Evolutionary conservation across 2,329 filamentous ascomycete species (phyloP).

Genomic region (Alternaria angustiovoidea): DNA sequence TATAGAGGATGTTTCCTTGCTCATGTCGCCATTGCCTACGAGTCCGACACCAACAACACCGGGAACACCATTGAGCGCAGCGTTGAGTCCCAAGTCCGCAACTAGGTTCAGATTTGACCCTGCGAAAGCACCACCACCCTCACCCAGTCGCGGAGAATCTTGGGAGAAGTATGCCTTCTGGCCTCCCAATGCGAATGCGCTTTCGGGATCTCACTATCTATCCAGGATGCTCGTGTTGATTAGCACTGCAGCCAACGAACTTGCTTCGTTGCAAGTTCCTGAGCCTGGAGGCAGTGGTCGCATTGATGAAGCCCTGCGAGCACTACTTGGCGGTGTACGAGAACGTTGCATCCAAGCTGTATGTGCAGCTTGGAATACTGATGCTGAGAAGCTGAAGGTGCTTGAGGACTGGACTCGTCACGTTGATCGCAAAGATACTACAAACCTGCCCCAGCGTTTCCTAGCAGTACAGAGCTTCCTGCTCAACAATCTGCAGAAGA

Average conservation of each 20-base stretch:
- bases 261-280: conserved; percentile 77
- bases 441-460: conserved; percentile 88
- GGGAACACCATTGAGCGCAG: conserved; percentile 61
- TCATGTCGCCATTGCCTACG: conserved; percentile 81
- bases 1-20: conserved; percentile 85
- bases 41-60: conserved; percentile 71
- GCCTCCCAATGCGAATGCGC: conserved; percentile 90
- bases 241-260: conserved; percentile 85
- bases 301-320: conserved; percentile 73
- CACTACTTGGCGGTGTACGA: conserved; percentile 77
- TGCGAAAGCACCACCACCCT: conserved; percentile 78
- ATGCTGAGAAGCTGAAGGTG: conserved; percentile 90
- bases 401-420: conserved; percentile 94
- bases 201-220: conserved; percentile 91
- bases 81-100: conserved; percentile 68
- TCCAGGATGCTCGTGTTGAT: conserved; percentile 82
- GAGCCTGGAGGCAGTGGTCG: conserved; percentile 61
- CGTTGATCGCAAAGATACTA: conserved; percentile 82
- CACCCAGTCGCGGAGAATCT: conserved; percentile 75
- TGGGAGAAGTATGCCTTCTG: conserved; percentile 98
- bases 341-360: conserved; percentile 87
- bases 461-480: conserved; percentile 84
- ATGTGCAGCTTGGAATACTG: conserved; percentile 90
- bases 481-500: conserved; percentile 89
- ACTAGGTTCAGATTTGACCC: conserved; percentile 82